Percentiles rank a stretch among this genome's conserved stretches.
phyloP scores from a whole-genome alignment of 2,329 filamentous ascomycete genomes.

The Arthroderma sp. region DNA sequence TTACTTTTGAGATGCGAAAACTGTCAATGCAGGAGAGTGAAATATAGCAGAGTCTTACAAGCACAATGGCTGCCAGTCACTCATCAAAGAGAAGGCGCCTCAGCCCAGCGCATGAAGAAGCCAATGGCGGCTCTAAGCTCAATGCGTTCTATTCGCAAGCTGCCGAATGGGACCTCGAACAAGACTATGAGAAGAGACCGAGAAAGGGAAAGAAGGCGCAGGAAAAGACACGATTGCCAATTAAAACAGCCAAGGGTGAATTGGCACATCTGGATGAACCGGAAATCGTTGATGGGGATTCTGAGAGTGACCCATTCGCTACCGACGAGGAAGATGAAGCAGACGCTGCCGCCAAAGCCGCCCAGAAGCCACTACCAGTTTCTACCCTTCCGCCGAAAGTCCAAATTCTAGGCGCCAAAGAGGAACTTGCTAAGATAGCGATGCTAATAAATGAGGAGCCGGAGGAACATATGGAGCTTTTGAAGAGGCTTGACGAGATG shows the following conservation, averaged over 20 bases:
- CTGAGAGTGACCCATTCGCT: conserved; percentile 48
- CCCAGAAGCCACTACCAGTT: conserved; percentile 35
- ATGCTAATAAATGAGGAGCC: conserved; percentile 76
- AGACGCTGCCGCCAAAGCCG: conserved; percentile 36
- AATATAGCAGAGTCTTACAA: too few species aligned
- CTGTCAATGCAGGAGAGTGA: too few species aligned
- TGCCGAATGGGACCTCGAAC: conserved; percentile 78
- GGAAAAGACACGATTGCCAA: conserved; percentile 65
- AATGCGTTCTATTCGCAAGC: conserved; percentile 58
- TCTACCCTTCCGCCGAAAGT: conserved; percentile 60
- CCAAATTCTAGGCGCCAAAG: conserved; percentile 76
- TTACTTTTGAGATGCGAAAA: too few species aligned
- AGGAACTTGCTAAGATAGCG: conserved; percentile 78
- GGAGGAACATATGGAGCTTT: conserved; percentile 70
- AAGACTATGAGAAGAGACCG: conserved; percentile 72
- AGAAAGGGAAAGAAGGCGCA: conserved; percentile 66
- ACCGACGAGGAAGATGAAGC: conserved; percentile 44
- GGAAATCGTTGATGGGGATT: conserved; percentile 13
- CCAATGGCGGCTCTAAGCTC: conserved; percentile 19
- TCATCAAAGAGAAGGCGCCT: conserved; percentile 39
- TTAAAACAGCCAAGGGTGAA: conserved; percentile 69
- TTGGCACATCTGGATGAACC: conserved; percentile 47
- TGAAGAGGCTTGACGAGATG: conserved; percentile 66
- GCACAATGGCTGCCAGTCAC: conserved; percentile 30
- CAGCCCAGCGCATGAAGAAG: conserved; percentile 30